phyloP scores from a whole-genome alignment of 768 basidiomycete species.

The Amanita fuliginea region DNA sequence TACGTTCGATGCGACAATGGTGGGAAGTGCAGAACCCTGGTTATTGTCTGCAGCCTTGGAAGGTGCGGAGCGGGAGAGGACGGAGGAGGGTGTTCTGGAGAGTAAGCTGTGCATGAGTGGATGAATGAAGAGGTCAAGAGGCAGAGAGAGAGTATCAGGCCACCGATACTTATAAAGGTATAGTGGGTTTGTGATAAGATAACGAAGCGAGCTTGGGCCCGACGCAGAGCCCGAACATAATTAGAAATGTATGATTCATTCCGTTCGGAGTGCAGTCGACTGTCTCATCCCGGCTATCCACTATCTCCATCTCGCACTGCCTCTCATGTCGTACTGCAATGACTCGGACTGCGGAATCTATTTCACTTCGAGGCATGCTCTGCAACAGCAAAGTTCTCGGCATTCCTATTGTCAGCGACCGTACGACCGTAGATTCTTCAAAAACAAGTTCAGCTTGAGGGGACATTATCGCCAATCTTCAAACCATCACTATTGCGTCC shows the following conservation, averaged over 20 bases:
- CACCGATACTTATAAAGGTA: constrained; percentile 1
- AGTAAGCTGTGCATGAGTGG: neutral
- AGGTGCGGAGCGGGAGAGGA: no score
- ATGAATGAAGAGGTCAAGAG: neutral
- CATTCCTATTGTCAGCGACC: constrained; percentile 45
- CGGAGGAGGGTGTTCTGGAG: neutral
- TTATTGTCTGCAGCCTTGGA: neutral
- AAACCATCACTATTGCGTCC: no score
- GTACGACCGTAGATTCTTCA: no score
- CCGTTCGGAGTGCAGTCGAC: no score
- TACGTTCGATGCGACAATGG: neutral
- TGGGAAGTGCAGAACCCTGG: neutral
- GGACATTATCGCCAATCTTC: no score
- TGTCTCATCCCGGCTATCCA: no score
- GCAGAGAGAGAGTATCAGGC: neutral
- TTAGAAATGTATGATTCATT: neutral
- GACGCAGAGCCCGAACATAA: constrained; percentile 7
- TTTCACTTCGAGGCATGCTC: constrained; percentile 27
- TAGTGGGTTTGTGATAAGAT: constrained; percentile 6
- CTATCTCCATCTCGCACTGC: neutral
- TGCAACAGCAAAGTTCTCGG: constrained; percentile 35
- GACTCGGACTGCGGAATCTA: constrained; percentile 35
- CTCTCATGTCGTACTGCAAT: constrained; percentile 21
- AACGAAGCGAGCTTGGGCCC: neutral
- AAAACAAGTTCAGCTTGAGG: no score